Evolutionary conservation across 352 stramenopile species (phyloP), one percentile per base, ranked within the genome.

Genomic region (Stramenopiles sp.): DNA sequence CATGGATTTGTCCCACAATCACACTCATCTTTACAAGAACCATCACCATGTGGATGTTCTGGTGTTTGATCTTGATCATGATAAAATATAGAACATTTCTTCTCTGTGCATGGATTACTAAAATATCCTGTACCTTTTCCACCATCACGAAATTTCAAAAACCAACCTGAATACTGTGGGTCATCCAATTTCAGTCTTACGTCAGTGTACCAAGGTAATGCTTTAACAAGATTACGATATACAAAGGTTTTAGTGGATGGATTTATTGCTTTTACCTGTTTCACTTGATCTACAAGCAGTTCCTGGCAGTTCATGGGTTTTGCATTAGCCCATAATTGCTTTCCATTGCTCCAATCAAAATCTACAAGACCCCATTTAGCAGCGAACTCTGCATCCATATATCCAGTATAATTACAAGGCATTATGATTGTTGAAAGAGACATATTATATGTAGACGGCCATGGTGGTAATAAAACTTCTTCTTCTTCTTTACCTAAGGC

Each of bases 201-300:
- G 31, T 7, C 63, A 20, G 77, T 81, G 78, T 63, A 80, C 79
- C 79, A 81, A 20, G 74, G 74, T 6, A 81, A 79, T 6, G 79
- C 79, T 30, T 81, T 81, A 1, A 81, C 78, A 79, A 81, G 20
- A 79, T 81, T 81, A 1, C 63, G 63, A 43, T 81, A 81, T 7
- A 80, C 73, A 7, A 7, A 81, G n/a, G 80, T n/a, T 32, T 81
- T 32, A 1, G 27, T 7, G 13, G 63, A 43, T 23, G 77, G 76
- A 33, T 81, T 63, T 7, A n/a, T 79, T 4, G 78, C 78, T 20
- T 81, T 81, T 27, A 69, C 79, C 63, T 27, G 31, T 23, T 27
- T 29, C 27, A 79, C 79, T 78, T 81, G 79, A 0, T 78, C 13
- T 27, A 78, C 1, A 32, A 81, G 65, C 1, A 23, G 7, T 79